Evolutionary conservation across 73 alveolate species (phyloP), one percentile per base, ranked within the genome.

Genomic region (Stentor roeselii): DNA sequence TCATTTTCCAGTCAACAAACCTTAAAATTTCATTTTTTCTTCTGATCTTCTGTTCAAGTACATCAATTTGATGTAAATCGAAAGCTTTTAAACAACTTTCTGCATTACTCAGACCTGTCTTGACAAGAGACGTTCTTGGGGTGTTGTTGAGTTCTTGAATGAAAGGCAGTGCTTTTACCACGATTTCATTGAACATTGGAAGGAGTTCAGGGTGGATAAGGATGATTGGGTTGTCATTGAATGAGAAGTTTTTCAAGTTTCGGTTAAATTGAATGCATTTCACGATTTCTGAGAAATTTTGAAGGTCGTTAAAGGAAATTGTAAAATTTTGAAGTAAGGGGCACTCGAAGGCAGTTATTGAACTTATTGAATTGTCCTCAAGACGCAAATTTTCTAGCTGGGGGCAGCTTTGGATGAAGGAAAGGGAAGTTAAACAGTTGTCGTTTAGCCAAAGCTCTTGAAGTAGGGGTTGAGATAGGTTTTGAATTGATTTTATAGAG

Each of bases 381-480:
- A 67, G 80, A 15, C 80, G 21, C 34, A 67, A 67, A 67, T 14
- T 32, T 67, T 67, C 80, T 32, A 67, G 2, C 37, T 27, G 2
- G 11, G 80, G 80, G 80, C n/a, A 21, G 14, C 21, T 15, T 30
- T 15, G 21, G 41, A 67, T 21, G 34, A 67, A 67, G 2, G 21
- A 36, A n/a, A 67, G 41, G 41, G 37, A 30, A 27, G 21, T 67
- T 21, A 67, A 34, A 2, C 42, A 67, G 34, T 67, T 67, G 11
- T 40, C 80, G 34, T n/a, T 30, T 30, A 67, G 37, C 37, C 80
- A 67, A 21, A 67, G 80, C 2, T 67, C 80, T 67, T 67, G 80
- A 67, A 67, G 80, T 32, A 67, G 34, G 27, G 80, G 80, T 21
- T 21, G 80, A 1, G 21, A 21, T 21, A 67, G 80, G 14, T 21